phyloP scores from a whole-genome alignment of 2,329 filamentous ascomycete genomes.

The Harringtonia aguacate region DNA sequence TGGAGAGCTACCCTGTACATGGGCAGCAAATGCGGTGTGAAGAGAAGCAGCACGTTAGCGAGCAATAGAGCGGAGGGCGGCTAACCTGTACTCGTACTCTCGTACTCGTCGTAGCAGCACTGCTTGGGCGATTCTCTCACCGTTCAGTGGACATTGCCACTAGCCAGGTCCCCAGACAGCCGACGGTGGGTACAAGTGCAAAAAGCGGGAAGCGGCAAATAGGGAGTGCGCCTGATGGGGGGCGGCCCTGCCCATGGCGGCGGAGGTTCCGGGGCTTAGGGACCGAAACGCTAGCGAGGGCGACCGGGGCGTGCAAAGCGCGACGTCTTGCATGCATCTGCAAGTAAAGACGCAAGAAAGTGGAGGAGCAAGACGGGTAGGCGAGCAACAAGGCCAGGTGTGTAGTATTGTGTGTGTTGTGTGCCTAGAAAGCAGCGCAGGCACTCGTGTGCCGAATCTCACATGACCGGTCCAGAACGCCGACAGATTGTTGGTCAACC shows the following conservation, averaged over 20 bases:
- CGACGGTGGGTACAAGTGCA: slow-evolving; percentile 1
- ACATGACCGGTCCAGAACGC: too few relatives aligned
- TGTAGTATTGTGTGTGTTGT: not conserved
- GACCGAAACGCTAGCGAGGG: slow-evolving; percentile 3
- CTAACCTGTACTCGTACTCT: too few relatives aligned
- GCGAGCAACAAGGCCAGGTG: not conserved
- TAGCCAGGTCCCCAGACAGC: not conserved
- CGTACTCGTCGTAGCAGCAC: too few relatives aligned
- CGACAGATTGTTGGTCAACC: too few relatives aligned
- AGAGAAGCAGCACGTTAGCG: too few relatives aligned
- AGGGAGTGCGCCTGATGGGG: slow-evolving; percentile 4
- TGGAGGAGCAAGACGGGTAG: not conserved
- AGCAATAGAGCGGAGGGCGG: too few relatives aligned
- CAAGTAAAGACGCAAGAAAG: not conserved
- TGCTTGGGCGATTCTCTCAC: not conserved
- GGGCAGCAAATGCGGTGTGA: too few relatives aligned
- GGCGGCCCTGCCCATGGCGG: slow-evolving; percentile 6
- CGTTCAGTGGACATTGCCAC: not conserved
- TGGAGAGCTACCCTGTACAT: too few relatives aligned
- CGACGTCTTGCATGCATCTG: not conserved
- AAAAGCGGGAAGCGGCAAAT: slow-evolving; percentile 7
- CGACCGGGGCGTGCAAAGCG: not conserved
- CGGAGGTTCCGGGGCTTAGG: slow-evolving; percentile 4
- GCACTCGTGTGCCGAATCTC: too few relatives aligned
- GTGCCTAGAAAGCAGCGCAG: too few relatives aligned